A percentile compares a stretch with the other conserved stretches of the same genome.
These are phyloP conservation scores for Sclerotinia subarctica DNA, from an alignment of 2,329 filamentous ascomycete species.

Conservation along the genomic window DNA sequence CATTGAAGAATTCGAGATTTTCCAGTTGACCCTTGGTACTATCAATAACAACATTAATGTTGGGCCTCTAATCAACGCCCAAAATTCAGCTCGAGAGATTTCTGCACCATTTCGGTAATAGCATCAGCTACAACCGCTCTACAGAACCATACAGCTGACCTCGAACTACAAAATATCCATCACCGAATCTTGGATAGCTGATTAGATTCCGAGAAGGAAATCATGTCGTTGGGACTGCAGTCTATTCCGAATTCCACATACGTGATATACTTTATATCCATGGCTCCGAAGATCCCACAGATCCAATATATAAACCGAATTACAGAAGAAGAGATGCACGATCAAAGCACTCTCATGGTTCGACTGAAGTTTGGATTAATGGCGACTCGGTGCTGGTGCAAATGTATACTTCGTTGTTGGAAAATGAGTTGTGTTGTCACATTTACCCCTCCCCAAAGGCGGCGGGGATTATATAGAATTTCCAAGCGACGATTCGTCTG, in stretches of 20 bases:
- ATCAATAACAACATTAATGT: constrained; percentile 29
- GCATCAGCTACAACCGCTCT: background rate
- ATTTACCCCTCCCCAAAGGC: constrained; percentile 13
- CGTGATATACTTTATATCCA: no score
- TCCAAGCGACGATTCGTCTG: background rate
- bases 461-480: constrained; percentile 8
- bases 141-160: background rate
- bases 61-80: background rate
- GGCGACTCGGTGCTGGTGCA: no score
- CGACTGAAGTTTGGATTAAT: no score
- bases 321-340: background rate
- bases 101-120: background rate
- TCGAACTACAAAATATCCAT: background rate
- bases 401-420: background rate
- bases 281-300: background rate
- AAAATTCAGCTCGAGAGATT: background rate
- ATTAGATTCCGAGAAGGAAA: background rate
- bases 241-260: no score
- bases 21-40: constrained; percentile 13
- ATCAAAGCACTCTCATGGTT: no score
- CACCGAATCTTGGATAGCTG: background rate
- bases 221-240: no score
- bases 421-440: background rate
- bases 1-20: constrained; percentile 41
- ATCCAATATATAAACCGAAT: background rate